phyloP scores from a whole-genome alignment of 352 stramenopile species.

The Phytophthora litchii region DNA sequence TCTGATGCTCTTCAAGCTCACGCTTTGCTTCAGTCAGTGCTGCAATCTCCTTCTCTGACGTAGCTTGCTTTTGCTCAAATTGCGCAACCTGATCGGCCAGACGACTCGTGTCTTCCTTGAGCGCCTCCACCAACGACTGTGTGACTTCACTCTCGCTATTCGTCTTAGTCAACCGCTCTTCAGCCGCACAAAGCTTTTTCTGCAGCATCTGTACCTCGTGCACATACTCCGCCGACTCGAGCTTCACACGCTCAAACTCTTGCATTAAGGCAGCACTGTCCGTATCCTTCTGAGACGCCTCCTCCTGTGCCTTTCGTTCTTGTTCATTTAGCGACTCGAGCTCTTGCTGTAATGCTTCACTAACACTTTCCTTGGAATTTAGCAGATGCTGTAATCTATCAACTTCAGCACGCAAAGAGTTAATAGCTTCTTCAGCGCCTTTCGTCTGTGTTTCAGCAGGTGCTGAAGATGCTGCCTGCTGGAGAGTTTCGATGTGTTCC shows the following conservation, averaged over 20 bases:
- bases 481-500: slow-evolving; percentile 2
- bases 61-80: slow-evolving; percentile 33
- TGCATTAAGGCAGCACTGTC: slow-evolving; percentile 40
- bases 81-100: slow-evolving; percentile 39
- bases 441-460: slow-evolving; percentile 10
- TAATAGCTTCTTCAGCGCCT: slow-evolving; percentile 12
- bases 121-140: slow-evolving; percentile 33
- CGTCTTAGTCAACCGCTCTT: slow-evolving; percentile 29
- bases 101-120: slow-evolving; percentile 42
- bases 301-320: slow-evolving; percentile 19
- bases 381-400: slow-evolving; percentile 21
- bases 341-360: slow-evolving; percentile 31
- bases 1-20: slow-evolving; percentile 39
- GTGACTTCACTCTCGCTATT: slow-evolving; percentile 27
- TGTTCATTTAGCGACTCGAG: slow-evolving; percentile 33
- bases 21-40: slow-evolving; percentile 27
- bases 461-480: slow-evolving; percentile 14
- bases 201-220: slow-evolving; percentile 53
- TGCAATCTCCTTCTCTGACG: slow-evolving; percentile 30
- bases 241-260: slow-evolving; percentile 69
- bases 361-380: slow-evolving; percentile 25
- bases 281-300: slow-evolving; percentile 12
- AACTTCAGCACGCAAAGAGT: slow-evolving; percentile 27
- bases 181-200: slow-evolving; percentile 35
- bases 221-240: slow-evolving; percentile 51